Evolutionary conservation across 2,329 filamentous ascomycete species (phyloP).

Genomic region (Torrubiella hemipterigena): DNA sequence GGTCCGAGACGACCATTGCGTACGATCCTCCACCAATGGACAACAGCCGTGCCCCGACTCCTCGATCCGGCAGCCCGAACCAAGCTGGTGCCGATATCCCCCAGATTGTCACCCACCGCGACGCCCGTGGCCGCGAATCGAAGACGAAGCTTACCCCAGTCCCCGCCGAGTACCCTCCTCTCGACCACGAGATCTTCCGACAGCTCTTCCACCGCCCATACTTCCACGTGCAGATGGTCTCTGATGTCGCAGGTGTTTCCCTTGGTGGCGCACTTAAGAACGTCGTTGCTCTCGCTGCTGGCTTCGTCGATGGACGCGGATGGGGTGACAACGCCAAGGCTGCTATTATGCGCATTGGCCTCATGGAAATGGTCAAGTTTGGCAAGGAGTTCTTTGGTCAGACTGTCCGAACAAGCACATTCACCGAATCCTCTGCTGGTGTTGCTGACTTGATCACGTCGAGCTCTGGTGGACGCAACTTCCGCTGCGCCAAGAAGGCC

Average conservation of each 20-base stretch:
- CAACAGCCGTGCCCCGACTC: conserved; percentile 54
- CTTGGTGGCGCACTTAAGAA: conserved; percentile 94
- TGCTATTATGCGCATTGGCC: conserved; percentile 92
- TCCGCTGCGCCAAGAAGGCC: conserved; percentile 82
- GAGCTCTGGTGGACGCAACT: conserved; percentile 86
- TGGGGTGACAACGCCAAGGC: conserved; percentile 99
- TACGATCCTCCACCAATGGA: conserved; percentile 90
- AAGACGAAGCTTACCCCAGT: conserved; percentile 63
- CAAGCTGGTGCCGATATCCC: conserved; percentile 40
- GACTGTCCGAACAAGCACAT: conserved; percentile 69
- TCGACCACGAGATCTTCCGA: conserved; percentile 75
- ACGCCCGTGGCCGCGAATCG: conserved; percentile 53
- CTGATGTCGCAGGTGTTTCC: conserved; percentile 93
- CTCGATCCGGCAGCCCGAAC: conserved; percentile 33
- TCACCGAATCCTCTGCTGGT: conserved; percentile 93
- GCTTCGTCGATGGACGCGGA: conserved; percentile 87
- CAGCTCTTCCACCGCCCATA: conserved; percentile 90
- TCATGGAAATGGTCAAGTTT: conserved; percentile 94
- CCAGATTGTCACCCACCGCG: conserved; percentile 48
- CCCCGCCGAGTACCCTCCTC: conserved; percentile 70
- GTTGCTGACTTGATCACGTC: conserved; percentile 94
- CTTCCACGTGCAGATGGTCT: conserved; percentile 91
- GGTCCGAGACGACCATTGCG: conserved; percentile 91
- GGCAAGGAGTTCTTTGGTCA: conserved; percentile 86
- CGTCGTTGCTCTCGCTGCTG: conserved; percentile 85